These are phyloP conservation scores for Fomitiporia mediterranea DNA, from an alignment of 1,284 basidiomycete species.

Conservation along the genomic window DNA sequence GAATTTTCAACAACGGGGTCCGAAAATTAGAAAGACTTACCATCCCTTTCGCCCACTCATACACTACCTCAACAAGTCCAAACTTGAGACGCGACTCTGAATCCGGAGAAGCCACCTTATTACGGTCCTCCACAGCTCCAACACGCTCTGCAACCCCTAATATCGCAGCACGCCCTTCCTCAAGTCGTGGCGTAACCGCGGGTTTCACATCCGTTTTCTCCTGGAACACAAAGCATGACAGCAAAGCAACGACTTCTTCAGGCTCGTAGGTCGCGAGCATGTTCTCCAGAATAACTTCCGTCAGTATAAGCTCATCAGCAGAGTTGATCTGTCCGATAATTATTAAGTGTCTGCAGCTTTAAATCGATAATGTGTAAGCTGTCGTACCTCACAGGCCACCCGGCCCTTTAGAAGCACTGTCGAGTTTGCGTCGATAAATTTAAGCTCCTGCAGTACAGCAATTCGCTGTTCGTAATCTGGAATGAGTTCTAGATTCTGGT, in stretches of 20 bases:
- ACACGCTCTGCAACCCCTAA: slow-evolving; percentile 81
- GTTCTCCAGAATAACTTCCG: slow-evolving; percentile 96
- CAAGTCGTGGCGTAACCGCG: slow-evolving; percentile 69
- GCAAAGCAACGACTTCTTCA: slow-evolving; percentile 94
- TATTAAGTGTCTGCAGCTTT: background rate
- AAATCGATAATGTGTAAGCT: background rate
- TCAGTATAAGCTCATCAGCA: slow-evolving; percentile 91
- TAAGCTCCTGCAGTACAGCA: slow-evolving; percentile 84
- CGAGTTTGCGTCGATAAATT: slow-evolving; percentile 90
- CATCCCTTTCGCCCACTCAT: slow-evolving; percentile 99
- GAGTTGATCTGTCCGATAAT: slow-evolving; percentile 79
- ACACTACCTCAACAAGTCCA: slow-evolving; percentile 92
- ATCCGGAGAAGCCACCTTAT: slow-evolving; percentile 77
- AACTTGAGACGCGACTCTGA: slow-evolving; percentile 65
- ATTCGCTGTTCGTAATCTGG: slow-evolving; percentile 97
- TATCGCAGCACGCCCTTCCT: slow-evolving; percentile 78
- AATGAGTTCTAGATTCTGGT: slow-evolving; percentile 94
- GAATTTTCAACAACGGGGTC: too few species aligned
- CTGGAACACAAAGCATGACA: slow-evolving; percentile 96
- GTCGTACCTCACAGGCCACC: slow-evolving; percentile 88
- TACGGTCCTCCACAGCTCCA: slow-evolving; percentile 69
- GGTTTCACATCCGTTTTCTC: slow-evolving; percentile 94
- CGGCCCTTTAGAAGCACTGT: slow-evolving; percentile 95
- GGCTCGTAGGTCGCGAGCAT: slow-evolving; percentile 86
- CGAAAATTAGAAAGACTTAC: slow-evolving; percentile 51